A percentile compares a stretch with the other conserved stretches of the same genome.
phyloP scores from a whole-genome alignment of 768 basidiomycete genomes.

The Harrya chromipes region DNA sequence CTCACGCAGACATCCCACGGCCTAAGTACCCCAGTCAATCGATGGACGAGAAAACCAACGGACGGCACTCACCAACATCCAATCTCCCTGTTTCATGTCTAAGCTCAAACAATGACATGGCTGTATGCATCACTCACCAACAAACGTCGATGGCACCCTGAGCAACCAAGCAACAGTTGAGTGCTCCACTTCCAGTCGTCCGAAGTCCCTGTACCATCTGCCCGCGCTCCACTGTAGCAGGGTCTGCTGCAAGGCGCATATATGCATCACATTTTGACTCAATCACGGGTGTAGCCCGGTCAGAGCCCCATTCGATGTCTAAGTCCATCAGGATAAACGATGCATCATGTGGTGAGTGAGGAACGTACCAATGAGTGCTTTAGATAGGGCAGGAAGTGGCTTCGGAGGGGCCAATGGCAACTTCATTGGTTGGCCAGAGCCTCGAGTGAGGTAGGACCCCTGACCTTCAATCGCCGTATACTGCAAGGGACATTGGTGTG shows the following conservation, averaged over 20 bases:
- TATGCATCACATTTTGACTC: constrained; percentile 64
- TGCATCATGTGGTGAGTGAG: not conserved
- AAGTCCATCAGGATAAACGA: constrained; percentile 1
- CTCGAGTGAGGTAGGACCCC: constrained; percentile 70
- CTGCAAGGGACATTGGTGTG: constrained; percentile 30
- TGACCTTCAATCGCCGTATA: constrained; percentile 77
- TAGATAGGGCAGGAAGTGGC: constrained; percentile 65
- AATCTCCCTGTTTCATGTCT: constrained; percentile 59
- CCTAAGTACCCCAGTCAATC: constrained; percentile 27
- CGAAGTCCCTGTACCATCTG: constrained; percentile 84
- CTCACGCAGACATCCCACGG: constrained; percentile 84
- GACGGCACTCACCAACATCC: constrained; percentile 54
- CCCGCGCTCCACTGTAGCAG: constrained; percentile 52
- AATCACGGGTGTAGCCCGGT: constrained; percentile 57
- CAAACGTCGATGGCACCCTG: constrained; percentile 86
- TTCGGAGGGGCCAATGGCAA: constrained; percentile 66
- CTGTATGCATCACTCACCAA: constrained; percentile 50
- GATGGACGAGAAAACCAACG: not conserved
- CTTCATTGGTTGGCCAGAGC: constrained; percentile 40
- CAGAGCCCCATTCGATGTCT: constrained; percentile 89
- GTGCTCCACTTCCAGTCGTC: constrained; percentile 77
- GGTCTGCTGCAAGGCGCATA: constrained; percentile 69
- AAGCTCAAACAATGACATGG: not conserved
- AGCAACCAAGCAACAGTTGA: constrained; percentile 84
- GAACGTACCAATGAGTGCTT: constrained; percentile 60